Conservation (phyloP, 139 green algal genomes). For the Penium margaritaceum region DNA sequence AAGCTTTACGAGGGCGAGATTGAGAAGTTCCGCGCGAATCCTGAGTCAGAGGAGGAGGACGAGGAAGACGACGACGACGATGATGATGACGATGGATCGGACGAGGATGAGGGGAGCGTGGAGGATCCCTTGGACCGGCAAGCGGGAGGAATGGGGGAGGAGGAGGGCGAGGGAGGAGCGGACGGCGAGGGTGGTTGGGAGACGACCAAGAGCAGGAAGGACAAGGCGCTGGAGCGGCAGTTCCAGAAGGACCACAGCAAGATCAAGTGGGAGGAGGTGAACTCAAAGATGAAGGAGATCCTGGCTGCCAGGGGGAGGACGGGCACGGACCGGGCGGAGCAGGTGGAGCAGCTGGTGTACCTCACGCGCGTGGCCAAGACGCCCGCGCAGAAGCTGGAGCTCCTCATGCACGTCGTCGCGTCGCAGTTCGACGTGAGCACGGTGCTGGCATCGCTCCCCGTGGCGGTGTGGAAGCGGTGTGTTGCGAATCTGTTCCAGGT, state of each 20-base stretch:
- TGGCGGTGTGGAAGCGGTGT: conserved; percentile 72
- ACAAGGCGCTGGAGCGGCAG: conserved; percentile 54
- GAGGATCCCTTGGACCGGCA: conserved; percentile 16
- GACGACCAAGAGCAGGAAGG: conserved; percentile 54
- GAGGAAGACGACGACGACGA: conserved; percentile 49
- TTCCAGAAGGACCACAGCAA: conserved; percentile 76
- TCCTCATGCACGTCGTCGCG: conserved; percentile 75
- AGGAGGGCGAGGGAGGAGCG: conserved; percentile 50
- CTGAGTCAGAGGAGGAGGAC: conserved; percentile 59
- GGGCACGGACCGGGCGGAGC: conserved; percentile 78
- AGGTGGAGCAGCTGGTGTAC: conserved; percentile 87
- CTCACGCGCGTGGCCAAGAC: conserved; percentile 76
- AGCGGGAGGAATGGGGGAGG: conserved; percentile 23
- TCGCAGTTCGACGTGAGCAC: conserved; percentile 96
- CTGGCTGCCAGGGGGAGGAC: conserved; percentile 70
- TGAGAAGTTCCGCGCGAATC: conserved; percentile 57
- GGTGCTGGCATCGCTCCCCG: no score
- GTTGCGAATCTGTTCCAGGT: conserved; percentile 60
- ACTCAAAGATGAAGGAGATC: conserved; percentile 85
- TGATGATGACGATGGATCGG: conserved; percentile 49
- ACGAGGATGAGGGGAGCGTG: conserved; percentile 30
- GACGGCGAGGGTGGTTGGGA: no score
- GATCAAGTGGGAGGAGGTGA: conserved; percentile 92
- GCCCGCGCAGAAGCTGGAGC: conserved; percentile 63
- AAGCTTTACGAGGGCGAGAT: conserved; percentile 49